Evolutionary conservation across 176 grass and related monocot genomes (phyloP).

Genomic region (Musa acuminata): DNA sequence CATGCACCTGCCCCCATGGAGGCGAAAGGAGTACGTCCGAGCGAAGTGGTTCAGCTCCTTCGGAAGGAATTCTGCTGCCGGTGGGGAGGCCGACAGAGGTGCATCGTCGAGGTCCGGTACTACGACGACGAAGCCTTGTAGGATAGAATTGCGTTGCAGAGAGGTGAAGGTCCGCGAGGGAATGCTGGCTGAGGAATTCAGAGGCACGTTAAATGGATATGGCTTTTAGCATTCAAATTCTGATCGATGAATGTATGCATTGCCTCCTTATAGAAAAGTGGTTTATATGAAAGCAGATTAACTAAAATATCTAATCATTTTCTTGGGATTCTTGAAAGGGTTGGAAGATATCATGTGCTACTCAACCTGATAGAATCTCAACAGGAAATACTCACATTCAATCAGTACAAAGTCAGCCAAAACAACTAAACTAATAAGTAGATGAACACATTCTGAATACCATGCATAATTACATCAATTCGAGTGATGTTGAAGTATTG

Average conservation of each 20-base stretch:
- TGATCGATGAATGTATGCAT: background rate
- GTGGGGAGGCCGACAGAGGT: background rate
- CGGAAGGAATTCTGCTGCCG: slow-evolving; percentile 5
- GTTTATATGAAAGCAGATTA: too few species aligned
- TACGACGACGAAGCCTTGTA: slow-evolving; percentile 14
- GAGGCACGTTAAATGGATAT: background rate
- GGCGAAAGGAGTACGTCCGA: slow-evolving; percentile 48
- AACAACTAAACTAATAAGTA: too few species aligned
- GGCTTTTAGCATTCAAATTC: background rate
- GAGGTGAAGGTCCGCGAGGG: slow-evolving; percentile 9
- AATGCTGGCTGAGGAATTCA: background rate
- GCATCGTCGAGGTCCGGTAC: background rate
- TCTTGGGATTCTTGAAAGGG: too few species aligned
- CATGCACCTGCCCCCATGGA: slow-evolving; percentile 80
- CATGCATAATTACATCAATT: too few species aligned
- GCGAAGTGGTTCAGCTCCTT: slow-evolving; percentile 57
- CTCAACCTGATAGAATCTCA: too few species aligned
- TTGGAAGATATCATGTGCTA: too few species aligned
- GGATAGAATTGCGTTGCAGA: slow-evolving; percentile 31
- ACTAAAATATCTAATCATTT: too few species aligned
- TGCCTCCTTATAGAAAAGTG: background rate
- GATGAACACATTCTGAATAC: too few species aligned
- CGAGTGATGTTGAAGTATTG: too few species aligned
- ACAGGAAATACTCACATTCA: too few species aligned
- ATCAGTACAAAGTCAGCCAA: too few species aligned